phyloP scores from a whole-genome alignment of 345 rosid genomes.

The Eucalyptus paniculata region DNA sequence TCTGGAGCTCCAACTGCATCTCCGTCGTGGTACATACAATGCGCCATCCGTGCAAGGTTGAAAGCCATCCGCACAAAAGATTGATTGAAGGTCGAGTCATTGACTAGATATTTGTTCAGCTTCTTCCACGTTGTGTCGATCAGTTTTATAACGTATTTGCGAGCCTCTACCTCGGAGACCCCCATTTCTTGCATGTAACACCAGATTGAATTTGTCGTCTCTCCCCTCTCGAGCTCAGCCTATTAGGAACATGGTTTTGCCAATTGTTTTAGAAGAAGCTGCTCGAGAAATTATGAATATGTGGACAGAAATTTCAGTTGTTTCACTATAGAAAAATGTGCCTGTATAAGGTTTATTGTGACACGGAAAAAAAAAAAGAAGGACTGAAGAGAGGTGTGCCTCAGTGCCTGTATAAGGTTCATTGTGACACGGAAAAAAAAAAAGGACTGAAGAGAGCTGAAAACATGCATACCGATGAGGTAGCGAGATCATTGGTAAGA shows the following conservation, averaged over 20 bases:
- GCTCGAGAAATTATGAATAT: neutral
- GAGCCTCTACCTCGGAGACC: slow-evolving; percentile 4
- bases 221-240: slow-evolving; percentile 1
- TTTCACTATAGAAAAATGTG: neutral
- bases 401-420: too few species aligned
- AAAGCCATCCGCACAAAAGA: neutral
- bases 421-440: neutral
- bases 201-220: slow-evolving; percentile 5
- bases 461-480: slow-evolving; percentile 18
- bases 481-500: slow-evolving; percentile 22
- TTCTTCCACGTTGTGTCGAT: neutral
- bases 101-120: neutral
- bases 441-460: too few species aligned
- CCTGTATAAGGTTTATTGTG: neutral
- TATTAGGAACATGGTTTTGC: neutral
- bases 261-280: neutral
- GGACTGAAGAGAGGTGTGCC: too few species aligned
- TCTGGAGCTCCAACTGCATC: neutral
- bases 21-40: neutral
- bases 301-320: neutral
- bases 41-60: neutral
- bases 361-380: too few species aligned
- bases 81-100: neutral
- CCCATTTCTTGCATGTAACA: slow-evolving; percentile 21
- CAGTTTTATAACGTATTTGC: neutral